Percentiles rank a stretch among this genome's conserved stretches.
Evolutionary conservation across 179 eudicot species (phyloP).

Genomic region (Heliamphora pulchella): DNA sequence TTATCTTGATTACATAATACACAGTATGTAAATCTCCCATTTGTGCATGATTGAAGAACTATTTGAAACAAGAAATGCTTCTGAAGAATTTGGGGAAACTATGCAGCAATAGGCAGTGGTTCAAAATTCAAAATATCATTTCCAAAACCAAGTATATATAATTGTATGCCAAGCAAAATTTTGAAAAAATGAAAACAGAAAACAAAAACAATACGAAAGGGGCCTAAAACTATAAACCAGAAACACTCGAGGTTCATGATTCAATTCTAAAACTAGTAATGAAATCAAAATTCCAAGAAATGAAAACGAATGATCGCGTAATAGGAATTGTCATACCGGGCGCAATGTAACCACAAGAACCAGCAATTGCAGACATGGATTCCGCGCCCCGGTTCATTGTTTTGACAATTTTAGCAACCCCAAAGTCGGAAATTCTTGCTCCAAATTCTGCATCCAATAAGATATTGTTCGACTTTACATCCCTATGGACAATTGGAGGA

Average conservation of each 20-base stretch:
- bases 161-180: too few species aligned
- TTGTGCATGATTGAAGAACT: neutral
- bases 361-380: constrained; percentile 42
- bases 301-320: neutral
- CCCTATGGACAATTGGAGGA: constrained; percentile 75
- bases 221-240: too few species aligned
- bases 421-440: constrained; percentile 71
- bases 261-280: neutral
- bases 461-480: constrained; percentile 71
- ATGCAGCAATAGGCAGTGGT: neutral
- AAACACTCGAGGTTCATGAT: neutral
- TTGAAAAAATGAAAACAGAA: too few species aligned
- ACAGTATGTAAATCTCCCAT: neutral
- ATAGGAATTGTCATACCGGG: constrained; percentile 28
- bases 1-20: neutral
- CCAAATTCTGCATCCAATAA: constrained; percentile 58
- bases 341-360: constrained; percentile 48
- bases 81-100: neutral
- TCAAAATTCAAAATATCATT: neutral
- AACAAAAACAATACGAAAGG: too few species aligned
- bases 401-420: constrained; percentile 55
- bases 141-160: too few species aligned
- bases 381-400: constrained; percentile 35
- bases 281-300: neutral
- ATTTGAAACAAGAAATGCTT: neutral